These are phyloP conservation scores for Babesia ovis DNA, from an alignment of 169 alveolate species.

Conservation along the genomic window DNA sequence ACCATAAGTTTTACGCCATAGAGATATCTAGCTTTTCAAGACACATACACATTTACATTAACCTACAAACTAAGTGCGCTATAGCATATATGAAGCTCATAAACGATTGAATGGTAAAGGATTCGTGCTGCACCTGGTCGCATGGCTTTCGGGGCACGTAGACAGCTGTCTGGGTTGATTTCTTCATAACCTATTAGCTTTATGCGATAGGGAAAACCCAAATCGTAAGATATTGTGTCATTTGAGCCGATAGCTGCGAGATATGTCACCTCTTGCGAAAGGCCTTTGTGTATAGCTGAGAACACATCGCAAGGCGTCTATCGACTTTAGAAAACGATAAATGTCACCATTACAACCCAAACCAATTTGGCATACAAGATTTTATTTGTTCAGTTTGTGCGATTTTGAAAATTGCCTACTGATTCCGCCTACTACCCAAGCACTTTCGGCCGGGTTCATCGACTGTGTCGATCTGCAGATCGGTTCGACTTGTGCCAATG, in stretches of 20 bases:
- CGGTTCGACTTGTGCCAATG: not conserved
- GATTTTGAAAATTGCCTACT: conserved; percentile 8
- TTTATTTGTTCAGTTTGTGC: not conserved
- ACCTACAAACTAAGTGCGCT: too few species aligned
- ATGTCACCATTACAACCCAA: too few species aligned
- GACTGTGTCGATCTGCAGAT: not conserved
- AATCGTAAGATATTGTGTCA: not conserved
- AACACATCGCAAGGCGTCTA: not conserved
- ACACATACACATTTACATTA: too few species aligned
- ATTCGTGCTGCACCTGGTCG: conserved; percentile 24
- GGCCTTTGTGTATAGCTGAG: not conserved
- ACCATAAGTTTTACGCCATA: too few species aligned
- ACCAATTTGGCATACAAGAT: too few species aligned
- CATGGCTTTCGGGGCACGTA: conserved; percentile 16
- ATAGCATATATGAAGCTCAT: too few species aligned
- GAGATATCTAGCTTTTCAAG: too few species aligned
- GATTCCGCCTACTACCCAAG: not conserved
- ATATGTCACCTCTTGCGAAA: conserved; percentile 1
- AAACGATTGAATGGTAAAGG: too few species aligned
- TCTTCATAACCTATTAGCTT: not conserved
- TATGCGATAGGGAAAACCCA: not conserved
- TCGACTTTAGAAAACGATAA: not conserved
- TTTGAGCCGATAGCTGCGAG: not conserved
- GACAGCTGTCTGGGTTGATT: not conserved
- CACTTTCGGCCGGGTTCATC: not conserved